Evolutionary conservation across 345 rosid species (phyloP), one percentile per base, ranked within the genome.

Genomic region (Barbarea vulgaris): DNA sequence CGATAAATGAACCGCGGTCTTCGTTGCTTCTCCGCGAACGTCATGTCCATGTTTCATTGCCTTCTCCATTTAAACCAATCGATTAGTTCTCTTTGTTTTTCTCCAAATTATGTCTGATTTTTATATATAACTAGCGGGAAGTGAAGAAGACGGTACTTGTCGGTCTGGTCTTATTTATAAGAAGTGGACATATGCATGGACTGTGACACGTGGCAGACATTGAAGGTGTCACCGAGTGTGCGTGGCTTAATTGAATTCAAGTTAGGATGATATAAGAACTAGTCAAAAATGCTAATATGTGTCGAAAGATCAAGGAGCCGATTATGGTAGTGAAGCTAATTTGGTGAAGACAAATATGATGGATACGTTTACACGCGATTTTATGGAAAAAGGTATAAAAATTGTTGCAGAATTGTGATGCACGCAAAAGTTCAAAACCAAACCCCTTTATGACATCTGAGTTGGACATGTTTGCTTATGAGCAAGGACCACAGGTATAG

Each of bases 1-100:
- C 0, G 63, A 76, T 44, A 62, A 31, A 41, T 62, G 36, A 13
- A 64, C 30, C 9, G 48, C 75, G 0, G 73, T 75, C n/a, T 79
- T 64, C 0, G 87, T 86, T 34, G 86, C 82, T 64, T 86, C 85
- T 28, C 96, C 93, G 28, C 86, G 85, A 39, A 88, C 85, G 56
- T 74, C 77, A 9, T 81, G 85, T 11, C 72, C 84, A 58, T 73
- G 22, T 24, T 81, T 53, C 84, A 80, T 85, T 67, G 51, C 47
- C 48, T 70, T 64, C 69, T 78, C 81, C 81, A 78, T 78, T 78
- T 64, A 55, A 8, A 24, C 15, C 18, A 24, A 13, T 22, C 15
- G 28, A 36, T 8, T 46, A 13, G 4, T 33, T 69, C 6, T 66
- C 41, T 74, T 0, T 21, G 4, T 72, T 7, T 42, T 9, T 68